These are phyloP conservation scores for Adansonia madagascariensis DNA, from an alignment of 441 rosid species.

Conservation along the genomic window DNA sequence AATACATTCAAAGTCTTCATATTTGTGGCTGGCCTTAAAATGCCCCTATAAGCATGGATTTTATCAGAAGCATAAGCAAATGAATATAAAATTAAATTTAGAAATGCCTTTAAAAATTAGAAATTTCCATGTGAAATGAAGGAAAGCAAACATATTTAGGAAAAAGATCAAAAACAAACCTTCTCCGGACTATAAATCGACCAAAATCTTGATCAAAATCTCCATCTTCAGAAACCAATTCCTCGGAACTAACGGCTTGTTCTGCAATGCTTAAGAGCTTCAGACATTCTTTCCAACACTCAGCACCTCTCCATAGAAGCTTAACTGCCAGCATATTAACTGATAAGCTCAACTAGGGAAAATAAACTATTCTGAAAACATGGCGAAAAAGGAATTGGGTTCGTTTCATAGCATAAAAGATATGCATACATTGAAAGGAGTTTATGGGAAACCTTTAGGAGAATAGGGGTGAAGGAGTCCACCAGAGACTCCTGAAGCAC, in stretches of 20 bases:
- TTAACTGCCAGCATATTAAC: slow-evolving; percentile 51
- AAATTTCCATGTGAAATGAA: neutral
- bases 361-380: neutral
- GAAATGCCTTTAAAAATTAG: neutral
- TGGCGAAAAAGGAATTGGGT: neutral
- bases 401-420: neutral
- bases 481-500: slow-evolving; percentile 95
- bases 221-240: slow-evolving; percentile 36
- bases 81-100: neutral
- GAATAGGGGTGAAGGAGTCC: slow-evolving; percentile 97
- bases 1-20: slow-evolving; percentile 58
- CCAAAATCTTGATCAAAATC: slow-evolving; percentile 34
- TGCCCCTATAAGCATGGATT: slow-evolving; percentile 61
- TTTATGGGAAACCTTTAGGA: slow-evolving; percentile 59
- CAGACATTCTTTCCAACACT: slow-evolving; percentile 85
- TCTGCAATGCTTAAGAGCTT: slow-evolving; percentile 73
- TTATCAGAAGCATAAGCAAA: slow-evolving; percentile 18
- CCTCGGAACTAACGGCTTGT: slow-evolving; percentile 45
- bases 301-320: slow-evolving; percentile 84
- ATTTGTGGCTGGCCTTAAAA: slow-evolving; percentile 82
- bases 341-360: neutral
- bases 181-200: slow-evolving; percentile 69
- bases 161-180: slow-evolving; percentile 47
- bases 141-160: neutral
- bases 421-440: slow-evolving; percentile 18